phyloP scores from a whole-genome alignment of 345 rosid genomes.

The Populus alba region DNA sequence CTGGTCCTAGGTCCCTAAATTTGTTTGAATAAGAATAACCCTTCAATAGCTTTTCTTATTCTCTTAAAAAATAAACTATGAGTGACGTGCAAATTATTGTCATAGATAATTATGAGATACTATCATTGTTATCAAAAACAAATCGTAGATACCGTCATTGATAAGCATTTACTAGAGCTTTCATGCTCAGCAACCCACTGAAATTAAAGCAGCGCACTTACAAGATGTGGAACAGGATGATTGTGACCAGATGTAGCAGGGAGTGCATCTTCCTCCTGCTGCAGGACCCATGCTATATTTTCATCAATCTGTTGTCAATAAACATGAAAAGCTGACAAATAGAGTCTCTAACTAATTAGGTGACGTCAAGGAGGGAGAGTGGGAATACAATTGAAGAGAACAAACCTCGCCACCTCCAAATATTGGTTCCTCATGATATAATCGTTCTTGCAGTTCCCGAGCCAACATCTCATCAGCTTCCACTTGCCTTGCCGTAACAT shows the following conservation, averaged over 20 bases:
- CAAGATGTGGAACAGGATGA: slow-evolving; percentile 32
- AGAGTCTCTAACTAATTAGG: slow-evolving; percentile 3
- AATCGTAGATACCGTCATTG: not conserved
- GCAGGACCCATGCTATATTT: slow-evolving; percentile 54
- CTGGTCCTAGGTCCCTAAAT: not conserved
- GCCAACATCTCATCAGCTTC: slow-evolving; percentile 92
- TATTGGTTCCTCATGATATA: slow-evolving; percentile 55
- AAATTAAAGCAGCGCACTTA: slow-evolving; percentile 30
- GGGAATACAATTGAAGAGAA: slow-evolving; percentile 5
- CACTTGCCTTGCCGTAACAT: slow-evolving; percentile 66
- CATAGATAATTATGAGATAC: not conserved
- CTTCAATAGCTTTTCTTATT: not conserved
- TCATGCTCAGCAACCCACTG: not conserved
- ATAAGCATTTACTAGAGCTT: not conserved
- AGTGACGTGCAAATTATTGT: not conserved
- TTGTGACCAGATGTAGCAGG: slow-evolving; percentile 33
- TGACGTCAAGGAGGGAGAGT: not conserved
- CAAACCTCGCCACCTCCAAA: slow-evolving; percentile 48
- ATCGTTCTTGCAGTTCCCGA: slow-evolving; percentile 83
- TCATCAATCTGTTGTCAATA: slow-evolving; percentile 52
- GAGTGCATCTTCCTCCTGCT: slow-evolving; percentile 52
- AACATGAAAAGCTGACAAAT: not conserved
- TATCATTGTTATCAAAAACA: not conserved
- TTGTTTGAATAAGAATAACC: not conserved
- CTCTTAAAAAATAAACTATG: not conserved